Evolutionary conservation across 2,329 filamentous ascomycete genomes (phyloP).

Genomic region (Rutstroemia sp.): DNA sequence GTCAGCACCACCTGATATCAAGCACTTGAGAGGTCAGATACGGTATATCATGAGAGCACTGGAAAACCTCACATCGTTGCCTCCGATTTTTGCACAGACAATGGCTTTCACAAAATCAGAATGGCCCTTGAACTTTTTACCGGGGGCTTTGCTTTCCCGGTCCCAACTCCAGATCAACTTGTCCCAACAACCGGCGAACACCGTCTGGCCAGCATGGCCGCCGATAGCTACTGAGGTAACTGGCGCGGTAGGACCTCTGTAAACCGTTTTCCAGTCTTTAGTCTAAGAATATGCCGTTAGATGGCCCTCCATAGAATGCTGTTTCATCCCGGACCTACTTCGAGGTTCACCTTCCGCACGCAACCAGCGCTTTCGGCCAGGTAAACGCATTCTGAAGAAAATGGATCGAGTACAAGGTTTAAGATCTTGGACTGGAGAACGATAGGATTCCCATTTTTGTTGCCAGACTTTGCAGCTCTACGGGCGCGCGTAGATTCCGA

Average conservation of each 20-base stretch:
- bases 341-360: conserved; percentile 64
- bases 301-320: neutral
- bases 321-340: conserved; percentile 51
- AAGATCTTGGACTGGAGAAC: conserved; percentile 79
- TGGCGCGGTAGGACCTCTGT: conserved; percentile 70
- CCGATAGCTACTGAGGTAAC: conserved; percentile 69
- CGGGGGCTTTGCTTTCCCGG: conserved; percentile 45
- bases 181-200: conserved; percentile 93
- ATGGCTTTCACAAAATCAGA: conserved; percentile 87
- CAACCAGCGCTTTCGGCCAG: conserved; percentile 83
- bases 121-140: conserved; percentile 66
- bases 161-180: conserved; percentile 86
- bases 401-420: conserved; percentile 61
- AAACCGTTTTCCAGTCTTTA: conserved; percentile 41
- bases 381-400: conserved; percentile 54
- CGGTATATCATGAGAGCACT: neutral
- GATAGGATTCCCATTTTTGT: conserved; percentile 77
- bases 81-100: conserved; percentile 51
- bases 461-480: conserved; percentile 63
- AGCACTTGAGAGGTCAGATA: conserved; percentile 24
- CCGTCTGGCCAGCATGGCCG: conserved; percentile 43
- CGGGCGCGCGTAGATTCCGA: conserved; percentile 37
- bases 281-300: conserved; percentile 29
- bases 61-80: conserved; percentile 40
- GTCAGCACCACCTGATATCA: conserved; percentile 72